Evolutionary conservation across 2,329 filamentous ascomycete species (phyloP), one percentile per base, ranked within the genome.

Genomic region (Neophaeococcomyces mojaviensis): DNA sequence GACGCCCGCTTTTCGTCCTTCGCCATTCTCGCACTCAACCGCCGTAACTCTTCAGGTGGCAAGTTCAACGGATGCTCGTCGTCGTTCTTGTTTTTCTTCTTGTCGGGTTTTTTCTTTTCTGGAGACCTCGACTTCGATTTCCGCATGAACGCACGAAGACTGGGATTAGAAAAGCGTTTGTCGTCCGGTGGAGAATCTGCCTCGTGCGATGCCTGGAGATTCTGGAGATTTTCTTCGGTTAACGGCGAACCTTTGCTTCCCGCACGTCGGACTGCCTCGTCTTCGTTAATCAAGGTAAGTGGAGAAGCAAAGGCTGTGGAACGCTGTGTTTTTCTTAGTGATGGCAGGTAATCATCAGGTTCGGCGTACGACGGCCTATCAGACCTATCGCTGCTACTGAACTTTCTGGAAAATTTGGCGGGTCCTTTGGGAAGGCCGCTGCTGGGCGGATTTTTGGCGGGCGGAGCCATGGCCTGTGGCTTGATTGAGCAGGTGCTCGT

Each of bases 31-130:
- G 74, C 74, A 53, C 82, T 82, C 52, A 88, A 74, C 56, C 86
- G 81, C 65, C 86, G 84, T 60, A 88, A 78, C 74, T 95, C 83
- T 70, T 95, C 88, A 38, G 88, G 88, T 2, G 84, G 88, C 18
- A 94, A 79, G 61, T 96, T 96, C 43, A 96, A 77, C 32, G 90
- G 90, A 65, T 96, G 89, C 51, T 64, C 63, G 58, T 45, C 31
- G 18, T 50, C 39, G 10, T 58, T 46, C 43, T 54, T 55, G 15
- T 49, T 46, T 45, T 56, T 59, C 16, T 52, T 49, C 40, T 47
- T 54, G 39, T 49, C 51, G 16, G 51, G 44, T 38, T 56, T 55
- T 39, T 51, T 56, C 34, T 44, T 48, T n/a, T 48, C 43, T 31
- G 43, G 43, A 39, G 43, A 46, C 18, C 13, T 31, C 24, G 49